Base-by-base conservation (phyloP, 768 basidiomycete genomes). In the Serpula lacrymans region DNA sequence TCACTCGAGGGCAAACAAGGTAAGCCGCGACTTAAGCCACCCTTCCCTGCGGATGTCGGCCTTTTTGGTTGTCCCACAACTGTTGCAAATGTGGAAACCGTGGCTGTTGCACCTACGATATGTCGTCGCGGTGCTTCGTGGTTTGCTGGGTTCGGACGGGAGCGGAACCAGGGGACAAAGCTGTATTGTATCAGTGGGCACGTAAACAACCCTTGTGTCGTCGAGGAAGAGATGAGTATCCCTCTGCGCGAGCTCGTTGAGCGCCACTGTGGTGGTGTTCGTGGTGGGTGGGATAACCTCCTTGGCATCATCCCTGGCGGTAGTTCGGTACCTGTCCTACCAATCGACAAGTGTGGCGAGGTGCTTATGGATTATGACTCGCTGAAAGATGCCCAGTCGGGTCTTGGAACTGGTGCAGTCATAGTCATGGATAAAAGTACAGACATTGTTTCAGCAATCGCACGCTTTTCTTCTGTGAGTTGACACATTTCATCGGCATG, bases 141-240 rank as follows among this genome's bases (percentile, higher is more conserved):
- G 95, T 99, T 98, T 53, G 88, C 90, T 3, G 65, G 81, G 39
- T 97, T 99, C 55, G 95, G 95, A 13, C 69, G 95, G 30, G 84
- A 88, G 59, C 73, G 92, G 49, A 97, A 99, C 62, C 81, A 89
- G 57, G 95, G 94, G 6, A 96, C 93, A n/a, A 99, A 99, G 68
- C 66, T 98, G 12, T 97, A 81, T 69, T 97, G 95, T 65, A 86
- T 99, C 53, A 89, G 86, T 35, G 95, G 95, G 0, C 95, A 98
- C 54, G 95, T 98, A 52, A 97, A 97, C 69, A 96, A 95, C 64
- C 95, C 95, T 1, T 95, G 90, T 59, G 92, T 96, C 14, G 78
- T 99, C 18, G 95, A 99, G 70, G 95, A 99, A 65, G 95, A 98
- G 73, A 99, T 98, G 95, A 89, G 88, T 48, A 98, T 98, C 35